These are phyloP conservation scores for Vitis hybrid DNA, from an alignment of 177 flowering plant species.

Conservation along the genomic window DNA sequence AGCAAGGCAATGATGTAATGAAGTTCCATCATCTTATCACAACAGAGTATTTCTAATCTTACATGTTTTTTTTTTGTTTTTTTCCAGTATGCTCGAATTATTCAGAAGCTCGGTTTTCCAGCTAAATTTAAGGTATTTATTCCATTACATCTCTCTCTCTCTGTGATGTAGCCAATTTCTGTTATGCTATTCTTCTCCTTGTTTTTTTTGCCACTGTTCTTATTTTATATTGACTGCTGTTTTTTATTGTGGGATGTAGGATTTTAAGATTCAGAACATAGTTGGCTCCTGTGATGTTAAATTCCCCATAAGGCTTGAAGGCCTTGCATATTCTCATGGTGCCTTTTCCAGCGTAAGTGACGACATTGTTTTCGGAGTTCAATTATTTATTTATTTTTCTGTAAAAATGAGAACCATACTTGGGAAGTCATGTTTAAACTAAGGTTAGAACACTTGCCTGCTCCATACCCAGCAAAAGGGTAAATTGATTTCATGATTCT, in stretches of 20 bases:
- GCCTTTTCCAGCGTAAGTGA: conserved; percentile 83
- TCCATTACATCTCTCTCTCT: conserved; percentile 1
- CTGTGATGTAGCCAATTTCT: background rate
- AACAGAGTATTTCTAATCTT: background rate
- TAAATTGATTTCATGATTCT: too few species aligned
- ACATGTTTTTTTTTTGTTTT: background rate
- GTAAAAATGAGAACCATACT: too few species aligned
- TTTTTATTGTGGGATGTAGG: conserved; percentile 28
- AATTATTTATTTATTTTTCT: background rate
- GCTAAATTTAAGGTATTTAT: conserved; percentile 78
- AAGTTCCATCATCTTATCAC: background rate
- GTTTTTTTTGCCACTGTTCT: background rate
- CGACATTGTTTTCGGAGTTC: background rate
- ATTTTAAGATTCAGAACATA: conserved; percentile 83
- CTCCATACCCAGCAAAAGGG: too few species aligned
- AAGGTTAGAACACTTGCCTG: too few species aligned
- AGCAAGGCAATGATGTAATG: background rate
- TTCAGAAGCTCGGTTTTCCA: conserved; percentile 89
- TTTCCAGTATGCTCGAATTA: conserved; percentile 80
- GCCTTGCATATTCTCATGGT: conserved; percentile 71
- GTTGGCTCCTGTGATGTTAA: conserved; percentile 94
- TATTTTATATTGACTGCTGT: background rate
- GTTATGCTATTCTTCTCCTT: background rate
- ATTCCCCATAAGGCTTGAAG: conserved; percentile 84
- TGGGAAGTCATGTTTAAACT: too few species aligned